A percentile compares a stretch with the other conserved stretches of the same genome.
phyloP scores from a whole-genome alignment of 148 eudicot genomes.

The Vaccinium corymbosum region DNA sequence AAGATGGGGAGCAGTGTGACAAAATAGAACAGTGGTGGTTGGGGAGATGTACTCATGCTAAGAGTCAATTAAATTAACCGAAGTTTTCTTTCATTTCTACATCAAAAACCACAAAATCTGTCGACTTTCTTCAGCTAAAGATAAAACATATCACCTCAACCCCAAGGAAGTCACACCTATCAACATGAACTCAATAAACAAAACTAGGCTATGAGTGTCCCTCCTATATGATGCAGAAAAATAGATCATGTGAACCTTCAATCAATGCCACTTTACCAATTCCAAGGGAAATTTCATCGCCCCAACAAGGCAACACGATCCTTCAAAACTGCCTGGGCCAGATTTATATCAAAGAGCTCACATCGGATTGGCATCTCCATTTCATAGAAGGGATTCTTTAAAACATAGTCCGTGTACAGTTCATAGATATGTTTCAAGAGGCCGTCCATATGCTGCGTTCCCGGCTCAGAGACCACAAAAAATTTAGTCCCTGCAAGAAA shows the following conservation, averaged over 20 bases:
- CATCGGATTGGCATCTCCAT: constrained; percentile 99
- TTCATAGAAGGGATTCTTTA: constrained; percentile 94
- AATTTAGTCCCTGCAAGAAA: constrained; percentile 65
- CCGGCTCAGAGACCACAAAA: constrained; percentile 81
- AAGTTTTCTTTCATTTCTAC: not conserved
- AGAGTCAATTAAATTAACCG: not conserved
- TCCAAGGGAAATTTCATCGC: constrained; percentile 38
- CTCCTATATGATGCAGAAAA: not conserved
- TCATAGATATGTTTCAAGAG: constrained; percentile 75
- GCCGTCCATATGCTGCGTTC: constrained; percentile 63
- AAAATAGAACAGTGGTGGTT: not conserved
- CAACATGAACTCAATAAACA: not conserved
- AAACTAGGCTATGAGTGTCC: not conserved
- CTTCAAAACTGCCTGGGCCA: constrained; percentile 77
- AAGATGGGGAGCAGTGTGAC: not conserved
- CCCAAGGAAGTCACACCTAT: not conserved
- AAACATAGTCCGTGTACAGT: constrained; percentile 78
- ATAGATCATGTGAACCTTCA: not conserved
- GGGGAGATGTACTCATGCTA: not conserved
- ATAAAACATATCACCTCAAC: not conserved
- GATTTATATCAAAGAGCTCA: constrained; percentile 84
- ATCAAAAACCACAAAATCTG: not conserved
- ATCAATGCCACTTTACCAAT: not conserved
- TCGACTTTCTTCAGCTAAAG: not conserved
- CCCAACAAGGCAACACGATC: constrained; percentile 77